Base-by-base conservation (phyloP, 163 green algal genomes). In the Prototheca stagnorum region DNA sequence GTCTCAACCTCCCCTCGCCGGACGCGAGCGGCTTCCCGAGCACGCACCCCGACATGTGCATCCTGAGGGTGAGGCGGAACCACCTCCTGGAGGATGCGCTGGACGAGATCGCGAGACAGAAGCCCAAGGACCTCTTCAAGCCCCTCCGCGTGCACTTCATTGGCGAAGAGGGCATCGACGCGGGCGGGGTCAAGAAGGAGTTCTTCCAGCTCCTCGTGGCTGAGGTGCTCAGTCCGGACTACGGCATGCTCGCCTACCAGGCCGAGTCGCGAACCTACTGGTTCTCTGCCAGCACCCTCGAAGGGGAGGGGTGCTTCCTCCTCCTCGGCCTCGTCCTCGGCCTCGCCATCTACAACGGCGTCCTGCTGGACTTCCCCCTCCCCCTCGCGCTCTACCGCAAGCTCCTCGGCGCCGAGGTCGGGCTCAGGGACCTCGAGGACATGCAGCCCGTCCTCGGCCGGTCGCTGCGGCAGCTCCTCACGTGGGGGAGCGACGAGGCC, bases 111-210 rank as follows among this genome's bases (percentile, higher is more conserved):
- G 72, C 73, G 3, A 60, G 85, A 21, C 84, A 94, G 67, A 62
- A 69, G 40, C 51, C 67, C 35, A 56, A 72, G 31, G 85, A 95
- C 57, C 71, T 95, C 55, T 85, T 87, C 71, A 95, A 95, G 64
- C 85, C 85, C 23, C 62, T 95, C 45, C 70, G 82, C 36, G 82
- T 95, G 57, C 84, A 95, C 68, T 95, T 95, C 59, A 95, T 95
- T 41, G 82, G 84, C 5, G 85, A 95, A 72, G 85, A 94, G 20
- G 85, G 85, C 50, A 90, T 95, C 25, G 84, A 95, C 51, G 85
- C 81, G 2, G 78, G 80, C 12, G 84, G 84, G 28, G 78, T 95
- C 19, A 88, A 89, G 63, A 95, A 95, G 66, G 85, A 95, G 72
- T 95, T 95, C 50, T 94, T 95, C 72, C 77, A 90, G 67, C 79